These are phyloP conservation scores for Fragilaria radians DNA, from an alignment of 108 stramenopile genomes.

Conservation along the genomic window DNA sequence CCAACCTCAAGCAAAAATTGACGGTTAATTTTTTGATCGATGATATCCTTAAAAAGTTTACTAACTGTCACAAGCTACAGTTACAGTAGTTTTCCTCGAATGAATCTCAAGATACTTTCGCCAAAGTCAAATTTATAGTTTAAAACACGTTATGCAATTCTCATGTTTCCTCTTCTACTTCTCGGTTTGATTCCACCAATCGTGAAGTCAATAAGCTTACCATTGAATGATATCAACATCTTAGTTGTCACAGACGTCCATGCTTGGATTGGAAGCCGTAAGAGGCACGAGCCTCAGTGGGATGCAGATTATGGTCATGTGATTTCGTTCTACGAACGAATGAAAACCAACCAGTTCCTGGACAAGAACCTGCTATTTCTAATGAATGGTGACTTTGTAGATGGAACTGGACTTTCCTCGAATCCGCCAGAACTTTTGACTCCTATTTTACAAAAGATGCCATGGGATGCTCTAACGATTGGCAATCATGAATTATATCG, in stretches of 20 bases:
- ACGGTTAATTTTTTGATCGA: too few relatives aligned
- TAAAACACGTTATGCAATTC: too few relatives aligned
- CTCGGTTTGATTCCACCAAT: too few relatives aligned
- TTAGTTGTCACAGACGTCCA: slow-evolving; percentile 71
- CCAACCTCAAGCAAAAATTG: too few relatives aligned
- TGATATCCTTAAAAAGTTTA: too few relatives aligned
- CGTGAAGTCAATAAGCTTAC: too few relatives aligned
- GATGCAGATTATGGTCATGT: slow-evolving; percentile 74
- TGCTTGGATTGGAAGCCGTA: slow-evolving; percentile 62
- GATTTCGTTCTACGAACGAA: slow-evolving; percentile 50
- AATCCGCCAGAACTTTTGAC: slow-evolving; percentile 31
- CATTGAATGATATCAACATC: slow-evolving; percentile 53
- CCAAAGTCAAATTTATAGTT: too few relatives aligned
- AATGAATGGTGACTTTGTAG: slow-evolving; percentile 79
- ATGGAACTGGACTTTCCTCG: slow-evolving; percentile 60
- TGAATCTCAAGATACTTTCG: too few relatives aligned
- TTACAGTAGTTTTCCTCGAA: too few relatives aligned
- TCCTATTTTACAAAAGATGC: slow-evolving; percentile 68
- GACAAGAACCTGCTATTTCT: slow-evolving; percentile 64
- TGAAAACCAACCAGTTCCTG: slow-evolving; percentile 19
- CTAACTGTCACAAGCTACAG: too few relatives aligned
- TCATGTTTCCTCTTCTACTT: too few relatives aligned
- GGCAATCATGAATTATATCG: slow-evolving; percentile 76
- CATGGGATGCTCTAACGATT: slow-evolving; percentile 56
- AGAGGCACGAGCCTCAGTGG: slow-evolving; percentile 35